These are phyloP conservation scores for Pseudonectria buxi DNA, from an alignment of 2,329 filamentous ascomycete species.

Conservation along the genomic window DNA sequence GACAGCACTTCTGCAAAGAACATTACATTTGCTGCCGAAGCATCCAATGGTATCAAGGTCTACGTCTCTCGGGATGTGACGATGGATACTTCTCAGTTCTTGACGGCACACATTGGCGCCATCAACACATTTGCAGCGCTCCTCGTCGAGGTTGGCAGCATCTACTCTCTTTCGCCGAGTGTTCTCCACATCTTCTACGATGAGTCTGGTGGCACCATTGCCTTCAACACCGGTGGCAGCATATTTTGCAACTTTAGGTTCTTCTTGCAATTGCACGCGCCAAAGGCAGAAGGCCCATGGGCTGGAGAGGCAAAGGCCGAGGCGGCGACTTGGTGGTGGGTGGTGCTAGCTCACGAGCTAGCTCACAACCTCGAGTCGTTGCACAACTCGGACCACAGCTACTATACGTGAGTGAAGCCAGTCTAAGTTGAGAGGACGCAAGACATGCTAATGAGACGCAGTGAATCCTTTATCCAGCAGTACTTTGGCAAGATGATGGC, in stretches of 20 bases:
- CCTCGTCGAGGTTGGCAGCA: constrained; percentile 59
- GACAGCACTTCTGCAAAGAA: constrained; percentile 70
- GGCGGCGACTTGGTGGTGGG: constrained; percentile 83
- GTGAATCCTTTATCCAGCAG: constrained; percentile 69
- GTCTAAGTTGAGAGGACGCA: not conserved
- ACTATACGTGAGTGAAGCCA: constrained; percentile 57
- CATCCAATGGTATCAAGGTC: constrained; percentile 65
- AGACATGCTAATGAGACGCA: constrained; percentile 26
- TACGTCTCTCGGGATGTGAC: constrained; percentile 57
- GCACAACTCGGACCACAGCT: constrained; percentile 75
- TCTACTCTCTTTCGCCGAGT: constrained; percentile 64
- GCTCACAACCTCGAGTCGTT: constrained; percentile 82
- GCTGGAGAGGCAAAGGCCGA: constrained; percentile 50
- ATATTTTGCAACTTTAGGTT: constrained; percentile 93
- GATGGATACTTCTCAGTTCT: constrained; percentile 44
- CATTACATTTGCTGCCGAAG: constrained; percentile 62
- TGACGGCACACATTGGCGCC: constrained; percentile 51
- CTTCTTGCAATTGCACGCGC: constrained; percentile 71
- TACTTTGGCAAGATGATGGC: constrained; percentile 67
- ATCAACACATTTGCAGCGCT: constrained; percentile 65
- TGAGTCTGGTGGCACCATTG: constrained; percentile 70
- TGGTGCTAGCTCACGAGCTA: constrained; percentile 91
- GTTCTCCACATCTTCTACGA: constrained; percentile 87
- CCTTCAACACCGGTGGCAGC: constrained; percentile 81
- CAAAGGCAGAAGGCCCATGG: constrained; percentile 31